Base-by-base conservation (phyloP, 208 protist genomes). In the Acanthamoeba lenticulata region DNA sequence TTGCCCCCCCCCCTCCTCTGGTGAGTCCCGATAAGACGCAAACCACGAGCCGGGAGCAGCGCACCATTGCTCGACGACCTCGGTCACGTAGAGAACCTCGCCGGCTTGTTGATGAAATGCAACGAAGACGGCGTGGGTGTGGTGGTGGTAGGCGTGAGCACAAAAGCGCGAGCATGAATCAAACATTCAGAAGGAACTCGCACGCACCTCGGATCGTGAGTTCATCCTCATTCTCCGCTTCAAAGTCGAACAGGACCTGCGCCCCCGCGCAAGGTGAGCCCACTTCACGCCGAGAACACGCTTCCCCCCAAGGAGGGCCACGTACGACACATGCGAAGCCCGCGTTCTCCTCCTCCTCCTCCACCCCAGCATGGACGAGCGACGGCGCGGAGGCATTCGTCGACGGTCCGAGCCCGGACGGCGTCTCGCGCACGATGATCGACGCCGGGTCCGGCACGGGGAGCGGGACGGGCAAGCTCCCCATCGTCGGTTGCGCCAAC, bases 171-270 rank as follows among this genome's bases (percentile, higher is more conserved):
- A 21, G 1, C 57, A 57, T 21, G 52, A 5, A 57, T 21, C 9
- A 72, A 72, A 6, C 15, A 74, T 13, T 9, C 17, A 74, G n/a
- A 36, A 5, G 65, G 36, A 36, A 29, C 5, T 17, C 36, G 19
- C 15, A 69, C 60, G 60, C 19, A 79, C 69, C 69, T 88, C 47
- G 79, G 3, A 88, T 88, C n/a, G 79, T 88, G 17, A 88, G 79
- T 19, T 88, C 79, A 24, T 60, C 79, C 29, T 88, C 79, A 13
- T 88, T 60, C 44, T 88, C 79, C n/a, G 79, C 79, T 36, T 88
- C 47, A 38, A 62, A 88, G 79, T 52, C 79, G 29, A 88, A 88
- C 79, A 88, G 45, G 34, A 49, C 85, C 85, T 72, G 52, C 7
- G 11, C 52, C 13, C 15, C 15, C 21, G 52, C 15, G 52, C 11